A percentile compares a stretch with the other conserved stretches of the same genome.
Conservation (phyloP, 441 rosid species). For the Capsella rubella region DNA sequence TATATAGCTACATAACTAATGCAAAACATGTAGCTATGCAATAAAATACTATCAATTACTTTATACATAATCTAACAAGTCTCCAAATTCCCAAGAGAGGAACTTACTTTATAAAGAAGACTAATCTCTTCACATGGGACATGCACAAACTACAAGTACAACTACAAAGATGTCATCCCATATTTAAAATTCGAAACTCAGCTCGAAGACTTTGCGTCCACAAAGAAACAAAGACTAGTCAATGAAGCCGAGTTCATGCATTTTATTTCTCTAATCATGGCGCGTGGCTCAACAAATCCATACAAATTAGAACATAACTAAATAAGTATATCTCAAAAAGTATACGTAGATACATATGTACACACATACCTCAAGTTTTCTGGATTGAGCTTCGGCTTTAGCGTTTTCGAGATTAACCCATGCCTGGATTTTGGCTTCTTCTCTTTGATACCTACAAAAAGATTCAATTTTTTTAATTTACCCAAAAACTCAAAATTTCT, state of each 20-base stretch:
- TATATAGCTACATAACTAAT: not conserved
- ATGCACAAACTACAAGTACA: conserved; percentile 47
- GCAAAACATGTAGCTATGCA: not conserved
- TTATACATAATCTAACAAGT: too few species aligned
- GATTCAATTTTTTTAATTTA: not conserved
- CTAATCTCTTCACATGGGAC: conserved; percentile 38
- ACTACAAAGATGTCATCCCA: conserved; percentile 33
- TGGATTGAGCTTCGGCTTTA: conserved; percentile 95
- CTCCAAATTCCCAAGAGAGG: conserved; percentile 26
- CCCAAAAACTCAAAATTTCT: not conserved
- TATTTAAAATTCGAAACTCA: conserved; percentile 35
- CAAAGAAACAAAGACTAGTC: conserved; percentile 63
- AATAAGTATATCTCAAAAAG: not conserved
- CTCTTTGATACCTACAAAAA: conserved; percentile 78
- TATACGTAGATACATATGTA: conserved; percentile 12
- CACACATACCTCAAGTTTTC: conserved; percentile 76
- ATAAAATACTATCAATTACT: not conserved
- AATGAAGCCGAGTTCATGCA: conserved; percentile 42
- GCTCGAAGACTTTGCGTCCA: conserved; percentile 49
- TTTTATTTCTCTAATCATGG: conserved; percentile 29
- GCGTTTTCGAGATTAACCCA: conserved; percentile 95
- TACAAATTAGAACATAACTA: not conserved
- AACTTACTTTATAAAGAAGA: not conserved
- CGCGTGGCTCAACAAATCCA: conserved; percentile 66
- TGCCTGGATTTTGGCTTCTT: conserved; percentile 92